A percentile compares a stretch with the other conserved stretches of the same genome.
phyloP scores from a whole-genome alignment of 1,139 yeast species.

The Nakaseomyces kungkrabaensis region DNA sequence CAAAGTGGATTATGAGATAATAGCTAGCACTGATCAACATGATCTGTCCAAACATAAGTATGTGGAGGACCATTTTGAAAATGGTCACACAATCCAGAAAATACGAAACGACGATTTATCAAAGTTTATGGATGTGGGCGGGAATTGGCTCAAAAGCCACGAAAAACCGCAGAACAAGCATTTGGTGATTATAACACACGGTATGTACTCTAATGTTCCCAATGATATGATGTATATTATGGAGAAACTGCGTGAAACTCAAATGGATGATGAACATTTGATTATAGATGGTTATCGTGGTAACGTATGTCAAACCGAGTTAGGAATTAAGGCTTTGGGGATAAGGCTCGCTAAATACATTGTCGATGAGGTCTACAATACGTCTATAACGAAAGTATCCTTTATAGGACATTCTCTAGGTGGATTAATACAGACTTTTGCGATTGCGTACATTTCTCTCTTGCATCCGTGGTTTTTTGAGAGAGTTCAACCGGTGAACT shows the following conservation, averaged over 20 bases:
- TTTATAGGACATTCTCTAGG: slow-evolving; percentile 88
- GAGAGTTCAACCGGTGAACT: slow-evolving; percentile 57
- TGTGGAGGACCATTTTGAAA: background rate
- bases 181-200: slow-evolving; percentile 53
- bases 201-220: slow-evolving; percentile 76
- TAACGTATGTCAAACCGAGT: slow-evolving; percentile 78
- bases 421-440: slow-evolving; percentile 80
- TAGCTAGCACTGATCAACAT: slow-evolving; percentile 42
- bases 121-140: slow-evolving; percentile 25
- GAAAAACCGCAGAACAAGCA: slow-evolving; percentile 8
- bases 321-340: slow-evolving; percentile 81
- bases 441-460: slow-evolving; percentile 66
- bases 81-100: slow-evolving; percentile 37
- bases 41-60: background rate
- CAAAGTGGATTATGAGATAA: slow-evolving; percentile 58
- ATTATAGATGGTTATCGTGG: slow-evolving; percentile 76
- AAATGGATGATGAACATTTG: slow-evolving; percentile 43
- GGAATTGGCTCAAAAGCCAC: slow-evolving; percentile 4
- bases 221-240: slow-evolving; percentile 81
- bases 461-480: slow-evolving; percentile 64
- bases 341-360: slow-evolving; percentile 69
- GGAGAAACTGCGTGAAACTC: slow-evolving; percentile 54
- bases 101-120: slow-evolving; percentile 65
- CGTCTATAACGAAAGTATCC: slow-evolving; percentile 50
- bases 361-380: slow-evolving; percentile 43